Conservation (phyloP, 495 filamentous ascomycete genomes). For the Penicillium herquei region DNA sequence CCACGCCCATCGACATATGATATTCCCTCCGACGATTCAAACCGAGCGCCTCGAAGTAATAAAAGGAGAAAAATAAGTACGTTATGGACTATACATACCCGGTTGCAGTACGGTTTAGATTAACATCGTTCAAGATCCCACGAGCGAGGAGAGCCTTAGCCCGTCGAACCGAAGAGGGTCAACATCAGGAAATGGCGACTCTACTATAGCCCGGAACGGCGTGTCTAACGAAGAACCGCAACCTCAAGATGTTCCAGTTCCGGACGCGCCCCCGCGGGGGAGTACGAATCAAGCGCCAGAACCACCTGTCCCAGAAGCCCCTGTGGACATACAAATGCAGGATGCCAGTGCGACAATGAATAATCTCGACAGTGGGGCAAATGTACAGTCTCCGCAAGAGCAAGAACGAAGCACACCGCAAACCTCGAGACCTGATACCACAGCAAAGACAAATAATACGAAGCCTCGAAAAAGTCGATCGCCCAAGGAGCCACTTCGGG, state of each 20-base stretch:
- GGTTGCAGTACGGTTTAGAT: background rate
- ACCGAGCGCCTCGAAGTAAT: constrained; percentile 18
- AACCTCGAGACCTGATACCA: background rate
- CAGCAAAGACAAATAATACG: background rate
- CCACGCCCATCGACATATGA: constrained; percentile 28
- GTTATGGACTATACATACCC: background rate
- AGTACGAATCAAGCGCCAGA: background rate
- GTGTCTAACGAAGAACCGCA: background rate
- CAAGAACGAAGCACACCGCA: background rate
- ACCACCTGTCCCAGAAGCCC: background rate
- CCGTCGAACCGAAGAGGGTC: constrained; percentile 4
- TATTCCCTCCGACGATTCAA: constrained; percentile 20
- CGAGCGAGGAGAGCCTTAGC: constrained; percentile 1
- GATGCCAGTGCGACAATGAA: background rate
- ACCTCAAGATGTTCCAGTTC: background rate
- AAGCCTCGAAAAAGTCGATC: background rate
- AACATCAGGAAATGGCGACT: background rate
- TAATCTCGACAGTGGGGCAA: background rate
- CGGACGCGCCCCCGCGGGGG: background rate
- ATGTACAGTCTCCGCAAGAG: background rate
- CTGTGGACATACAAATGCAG: background rate
- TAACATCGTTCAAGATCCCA: constrained; percentile 17
- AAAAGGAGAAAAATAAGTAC: constrained; percentile 24
- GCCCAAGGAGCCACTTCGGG: constrained; percentile 8
- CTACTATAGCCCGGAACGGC: constrained; percentile 11